Conservation (phyloP, 129 eudicot species). For the Deinandra increscens region DNA sequence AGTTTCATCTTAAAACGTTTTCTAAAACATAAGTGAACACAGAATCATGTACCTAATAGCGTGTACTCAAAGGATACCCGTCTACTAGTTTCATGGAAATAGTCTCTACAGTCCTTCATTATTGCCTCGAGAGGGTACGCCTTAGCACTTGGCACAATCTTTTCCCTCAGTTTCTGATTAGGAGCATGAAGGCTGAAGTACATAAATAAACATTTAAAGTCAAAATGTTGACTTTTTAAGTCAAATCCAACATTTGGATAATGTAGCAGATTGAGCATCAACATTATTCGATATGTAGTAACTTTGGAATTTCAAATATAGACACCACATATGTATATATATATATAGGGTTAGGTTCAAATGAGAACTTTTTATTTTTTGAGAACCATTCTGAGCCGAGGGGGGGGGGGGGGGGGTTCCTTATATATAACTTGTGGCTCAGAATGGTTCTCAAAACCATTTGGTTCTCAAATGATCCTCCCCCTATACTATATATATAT, state of each 20-base stretch:
- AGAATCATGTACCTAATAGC: conserved; percentile 66
- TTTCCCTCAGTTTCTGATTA: conserved; percentile 87
- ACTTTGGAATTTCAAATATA: not conserved
- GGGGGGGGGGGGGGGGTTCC: no score
- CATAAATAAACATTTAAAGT: conserved; percentile 12
- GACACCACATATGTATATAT: not conserved
- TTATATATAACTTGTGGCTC: no score
- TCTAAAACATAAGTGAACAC: conserved; percentile 1
- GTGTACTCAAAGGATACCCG: conserved; percentile 99
- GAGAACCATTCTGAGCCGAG: no score
- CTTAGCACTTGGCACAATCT: conserved; percentile 96
- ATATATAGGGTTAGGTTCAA: no score
- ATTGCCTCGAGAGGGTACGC: conserved; percentile 91
- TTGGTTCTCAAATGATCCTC: no score
- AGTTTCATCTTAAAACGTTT: not conserved
- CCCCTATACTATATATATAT: no score
- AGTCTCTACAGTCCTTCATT: conserved; percentile 94
- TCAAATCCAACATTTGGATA: not conserved
- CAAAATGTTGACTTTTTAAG: not conserved
- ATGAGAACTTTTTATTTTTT: no score
- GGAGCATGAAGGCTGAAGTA: conserved; percentile 93
- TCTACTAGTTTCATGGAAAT: conserved; percentile 80
- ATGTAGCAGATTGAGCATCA: not conserved
- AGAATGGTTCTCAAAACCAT: no score
- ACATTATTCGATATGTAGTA: not conserved